Conservation (phyloP, 202 grass and related monocot species). For the Miscanthus sacchariflorus region DNA sequence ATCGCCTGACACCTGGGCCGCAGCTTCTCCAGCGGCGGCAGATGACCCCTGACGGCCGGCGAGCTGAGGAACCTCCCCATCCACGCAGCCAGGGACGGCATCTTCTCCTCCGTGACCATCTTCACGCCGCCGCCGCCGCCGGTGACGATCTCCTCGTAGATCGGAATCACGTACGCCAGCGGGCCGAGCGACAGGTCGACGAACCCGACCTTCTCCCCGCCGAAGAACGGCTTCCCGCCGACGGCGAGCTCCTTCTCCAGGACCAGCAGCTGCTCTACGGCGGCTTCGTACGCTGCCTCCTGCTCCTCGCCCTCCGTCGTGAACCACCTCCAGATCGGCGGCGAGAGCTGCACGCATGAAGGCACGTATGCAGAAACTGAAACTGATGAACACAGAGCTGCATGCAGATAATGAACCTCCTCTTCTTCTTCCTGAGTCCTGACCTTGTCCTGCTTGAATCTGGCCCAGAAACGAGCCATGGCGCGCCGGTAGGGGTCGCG, state of each 20-base stretch:
- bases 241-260: conserved; percentile 52
- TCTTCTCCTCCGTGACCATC: conserved; percentile 36
- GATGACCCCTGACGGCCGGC: conserved; percentile 46
- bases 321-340: conserved; percentile 57
- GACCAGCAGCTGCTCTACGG: conserved; percentile 43
- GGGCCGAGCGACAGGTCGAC: conserved; percentile 47
- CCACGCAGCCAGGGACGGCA: conserved; percentile 48
- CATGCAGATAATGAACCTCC: too few relatives aligned
- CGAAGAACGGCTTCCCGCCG: conserved; percentile 37
- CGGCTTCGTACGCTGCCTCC: conserved; percentile 34
- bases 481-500: conserved; percentile 47
- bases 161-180: conserved; percentile 48
- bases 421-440: not conserved
- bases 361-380: too few relatives aligned
- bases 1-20: conserved; percentile 37
- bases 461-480: conserved; percentile 50
- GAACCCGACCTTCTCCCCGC: conserved; percentile 47
- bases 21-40: conserved; percentile 55
- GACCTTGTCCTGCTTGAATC: not conserved
- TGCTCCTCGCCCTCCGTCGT: conserved; percentile 39
- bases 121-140: not conserved
- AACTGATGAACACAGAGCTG: not conserved
- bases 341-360: conserved; percentile 31
- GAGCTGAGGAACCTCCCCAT: conserved; percentile 57
- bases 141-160: conserved; percentile 64